Base-by-base conservation (phyloP, 2,329 filamentous ascomycete genomes). In the Colletotrichum sp. region DNA sequence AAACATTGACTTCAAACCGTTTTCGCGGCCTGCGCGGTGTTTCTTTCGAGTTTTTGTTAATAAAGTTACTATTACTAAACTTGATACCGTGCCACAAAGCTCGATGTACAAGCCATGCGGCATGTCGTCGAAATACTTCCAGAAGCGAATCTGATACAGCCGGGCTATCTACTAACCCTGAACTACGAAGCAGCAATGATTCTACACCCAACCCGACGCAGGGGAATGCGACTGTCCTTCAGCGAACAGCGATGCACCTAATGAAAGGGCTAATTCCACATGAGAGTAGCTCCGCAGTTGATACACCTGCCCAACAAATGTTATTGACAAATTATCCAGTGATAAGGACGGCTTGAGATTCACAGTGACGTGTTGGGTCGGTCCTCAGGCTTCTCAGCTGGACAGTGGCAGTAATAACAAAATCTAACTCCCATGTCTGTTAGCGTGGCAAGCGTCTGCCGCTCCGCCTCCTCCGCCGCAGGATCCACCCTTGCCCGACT, bases 321-420 rank as follows among this genome's bases (percentile, higher is more conserved):
- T 36, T 36, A 36, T 13, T 6, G 34, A 13, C 13, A 15, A 15
- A 36, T 2, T 15, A 36, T 36, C 15, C 5, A 6, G 34, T 36
- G 5, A 15, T 6, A 15, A 2, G 7, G 7, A 36, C 13, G 13
- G 34, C 43, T 51, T 11, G 11, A 13, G 3, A 51, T 11, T 51
- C 43, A 51, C n/a, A 1, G 3, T 51, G 0, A 21, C 6, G 3
- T 24, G 43, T 51, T 51, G 1, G 3, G 6, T 21, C 0, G 5
- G 43, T 24, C 43, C 43, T 8, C 43, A 21, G 43, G 0, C 6
- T 51, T 2, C 43, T 51, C 11, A 5, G 6, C 5, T n/a, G 54
- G 21, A 18, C 11, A 27, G 1, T 57, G 3, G 24, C 54, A 57
- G 5, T 29, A 1, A 7, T 3, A 4, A 24, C 54, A 57, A 8